Percentiles rank a stretch among this genome's conserved stretches.
These are phyloP conservation scores for Tulasnella sp. DNA, from an alignment of 768 basidiomycete species.

Conservation along the genomic window DNA sequence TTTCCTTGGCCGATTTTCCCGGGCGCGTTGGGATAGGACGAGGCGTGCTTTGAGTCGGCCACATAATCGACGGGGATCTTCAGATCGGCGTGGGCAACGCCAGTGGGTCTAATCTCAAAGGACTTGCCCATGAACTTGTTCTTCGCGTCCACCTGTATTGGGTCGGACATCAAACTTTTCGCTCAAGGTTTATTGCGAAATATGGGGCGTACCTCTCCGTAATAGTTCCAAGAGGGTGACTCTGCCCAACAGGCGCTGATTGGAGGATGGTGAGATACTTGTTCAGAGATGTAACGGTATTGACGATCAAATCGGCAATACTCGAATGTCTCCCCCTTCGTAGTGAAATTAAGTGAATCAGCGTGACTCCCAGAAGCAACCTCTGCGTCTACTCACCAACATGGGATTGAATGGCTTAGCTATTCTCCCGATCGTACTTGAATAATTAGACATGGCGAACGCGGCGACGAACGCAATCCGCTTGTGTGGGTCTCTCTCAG, in stretches of 20 bases:
- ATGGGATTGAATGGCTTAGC: conserved; percentile 98
- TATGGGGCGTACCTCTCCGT: conserved; percentile 58
- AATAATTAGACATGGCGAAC: conserved; percentile 98
- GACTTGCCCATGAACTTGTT: conserved; percentile 96
- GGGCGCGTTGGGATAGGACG: conserved; percentile 23
- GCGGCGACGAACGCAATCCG: conserved; percentile 91
- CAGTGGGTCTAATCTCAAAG: conserved; percentile 94
- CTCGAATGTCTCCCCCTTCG: conserved; percentile 87
- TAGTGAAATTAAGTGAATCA: background rate
- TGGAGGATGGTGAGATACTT: conserved; percentile 96
- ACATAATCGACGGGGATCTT: conserved; percentile 65
- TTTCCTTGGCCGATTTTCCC: conserved; percentile 38
- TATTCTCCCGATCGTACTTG: conserved; percentile 91
- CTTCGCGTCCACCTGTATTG: conserved; percentile 80
- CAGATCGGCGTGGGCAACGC: conserved; percentile 85
- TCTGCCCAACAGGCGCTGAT: conserved; percentile 96
- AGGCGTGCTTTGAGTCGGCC: conserved; percentile 36
- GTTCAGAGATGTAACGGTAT: conserved; percentile 91
- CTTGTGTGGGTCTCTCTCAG: conserved; percentile 69
- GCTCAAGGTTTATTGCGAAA: background rate
- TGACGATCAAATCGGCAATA: conserved; percentile 82
- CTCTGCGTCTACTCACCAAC: conserved; percentile 55
- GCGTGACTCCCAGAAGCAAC: background rate
- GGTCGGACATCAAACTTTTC: background rate
- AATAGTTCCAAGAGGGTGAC: conserved; percentile 85